Conservation (phyloP, 352 stramenopile genomes). For the Phytophthora pinifolia region DNA sequence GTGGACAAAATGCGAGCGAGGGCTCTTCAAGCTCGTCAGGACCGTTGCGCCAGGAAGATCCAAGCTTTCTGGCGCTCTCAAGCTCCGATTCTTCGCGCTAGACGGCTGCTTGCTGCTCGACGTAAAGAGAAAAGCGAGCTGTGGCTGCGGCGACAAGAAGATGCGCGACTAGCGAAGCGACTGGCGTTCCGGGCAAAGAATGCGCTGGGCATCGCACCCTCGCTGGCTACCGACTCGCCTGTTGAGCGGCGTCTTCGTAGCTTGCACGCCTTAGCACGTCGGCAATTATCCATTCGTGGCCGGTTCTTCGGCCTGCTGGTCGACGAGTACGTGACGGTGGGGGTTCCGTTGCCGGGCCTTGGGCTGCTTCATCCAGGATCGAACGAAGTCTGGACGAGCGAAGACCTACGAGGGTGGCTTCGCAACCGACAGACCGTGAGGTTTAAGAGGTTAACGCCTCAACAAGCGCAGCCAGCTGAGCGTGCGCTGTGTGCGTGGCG, state of each 20-base stretch:
- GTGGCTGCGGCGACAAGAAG: conserved; percentile 43
- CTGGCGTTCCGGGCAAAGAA: conserved; percentile 41
- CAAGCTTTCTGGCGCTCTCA: conserved; percentile 53
- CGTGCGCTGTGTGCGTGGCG: conserved; percentile 34
- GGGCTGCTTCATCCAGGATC: conserved; percentile 26
- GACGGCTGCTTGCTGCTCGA: conserved; percentile 19
- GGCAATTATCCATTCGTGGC: conserved; percentile 49
- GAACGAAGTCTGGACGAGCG: conserved; percentile 42
- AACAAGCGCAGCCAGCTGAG: conserved; percentile 24
- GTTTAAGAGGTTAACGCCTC: conserved; percentile 21
- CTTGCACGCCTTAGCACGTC: conserved; percentile 49
- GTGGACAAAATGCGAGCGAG: conserved; percentile 41
- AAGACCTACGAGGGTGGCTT: conserved; percentile 59
- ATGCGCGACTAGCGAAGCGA: conserved; percentile 33
- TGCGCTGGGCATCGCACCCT: conserved; percentile 38
- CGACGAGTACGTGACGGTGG: conserved; percentile 63
- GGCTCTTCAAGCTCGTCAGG: conserved; percentile 26
- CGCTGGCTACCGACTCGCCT: conserved; percentile 42
- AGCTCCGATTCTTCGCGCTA: conserved; percentile 37
- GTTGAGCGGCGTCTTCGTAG: conserved; percentile 42
- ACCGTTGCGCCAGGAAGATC: conserved; percentile 38
- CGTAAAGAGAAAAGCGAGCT: conserved; percentile 29
- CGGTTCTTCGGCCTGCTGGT: conserved; percentile 57
- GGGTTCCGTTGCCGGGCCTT: conserved; percentile 56
- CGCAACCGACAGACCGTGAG: conserved; percentile 48